These are phyloP conservation scores for Colletotrichum simmondsii DNA, from an alignment of 2,329 filamentous ascomycete species.

Conservation along the genomic window DNA sequence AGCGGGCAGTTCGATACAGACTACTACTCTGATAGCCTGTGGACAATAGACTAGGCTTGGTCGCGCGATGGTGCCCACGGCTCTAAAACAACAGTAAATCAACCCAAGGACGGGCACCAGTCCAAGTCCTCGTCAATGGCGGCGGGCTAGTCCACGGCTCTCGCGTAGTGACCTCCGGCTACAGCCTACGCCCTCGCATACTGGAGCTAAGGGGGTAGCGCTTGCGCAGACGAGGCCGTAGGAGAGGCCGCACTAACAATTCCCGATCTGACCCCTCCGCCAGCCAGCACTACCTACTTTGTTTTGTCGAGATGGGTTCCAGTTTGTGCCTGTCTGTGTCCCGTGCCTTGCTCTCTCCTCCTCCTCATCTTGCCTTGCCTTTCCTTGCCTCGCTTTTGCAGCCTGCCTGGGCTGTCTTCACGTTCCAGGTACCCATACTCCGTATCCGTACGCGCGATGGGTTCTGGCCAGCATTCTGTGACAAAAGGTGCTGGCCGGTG, in stretches of 20 bases:
- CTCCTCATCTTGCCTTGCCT: neutral
- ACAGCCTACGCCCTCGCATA: neutral
- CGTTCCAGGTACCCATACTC: neutral
- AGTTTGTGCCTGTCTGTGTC: neutral
- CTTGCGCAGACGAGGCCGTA: neutral
- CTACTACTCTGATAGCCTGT: neutral
- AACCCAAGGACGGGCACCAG: constrained; percentile 18
- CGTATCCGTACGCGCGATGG: neutral
- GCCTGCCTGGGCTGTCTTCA: neutral
- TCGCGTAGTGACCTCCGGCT: neutral
- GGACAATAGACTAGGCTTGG: neutral
- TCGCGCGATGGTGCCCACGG: neutral
- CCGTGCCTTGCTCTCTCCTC: neutral
- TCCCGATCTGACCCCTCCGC: constrained; percentile 10
- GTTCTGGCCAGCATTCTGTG: neutral
- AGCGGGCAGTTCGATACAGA: neutral
- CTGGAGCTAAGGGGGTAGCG: neutral
- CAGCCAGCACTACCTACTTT: neutral
- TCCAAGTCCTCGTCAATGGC: constrained; percentile 18
- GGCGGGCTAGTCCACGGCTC: constrained; percentile 18
- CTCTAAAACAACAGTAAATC: constrained; percentile 15
- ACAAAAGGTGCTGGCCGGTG: neutral
- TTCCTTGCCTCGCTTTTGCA: neutral
- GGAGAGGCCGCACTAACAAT: constrained; percentile 15
- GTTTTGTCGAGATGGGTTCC: neutral